Percentiles rank a stretch among this genome's conserved stretches.
Conservation (phyloP, 2,329 filamentous ascomycete species). For the Nemania serpens region DNA sequence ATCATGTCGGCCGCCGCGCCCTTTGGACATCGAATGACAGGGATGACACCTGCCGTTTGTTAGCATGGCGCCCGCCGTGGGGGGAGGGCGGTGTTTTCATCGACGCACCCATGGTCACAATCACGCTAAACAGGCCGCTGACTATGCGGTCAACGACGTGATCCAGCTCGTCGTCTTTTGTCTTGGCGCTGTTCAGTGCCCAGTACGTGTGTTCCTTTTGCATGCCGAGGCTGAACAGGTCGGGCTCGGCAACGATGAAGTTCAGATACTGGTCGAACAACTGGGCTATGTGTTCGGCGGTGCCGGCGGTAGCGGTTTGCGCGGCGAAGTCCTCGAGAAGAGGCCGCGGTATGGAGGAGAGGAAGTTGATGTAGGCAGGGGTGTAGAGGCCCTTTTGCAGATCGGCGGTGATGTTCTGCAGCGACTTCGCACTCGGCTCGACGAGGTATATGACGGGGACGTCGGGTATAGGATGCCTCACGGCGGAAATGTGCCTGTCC, state of each 20-base stretch:
- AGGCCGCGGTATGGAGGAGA: slow-evolving; percentile 87
- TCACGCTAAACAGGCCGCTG: slow-evolving; percentile 94
- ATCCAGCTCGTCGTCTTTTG: slow-evolving; percentile 88
- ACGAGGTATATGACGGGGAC: slow-evolving; percentile 97
- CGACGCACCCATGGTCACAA: slow-evolving; percentile 88
- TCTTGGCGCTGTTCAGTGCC: slow-evolving; percentile 92
- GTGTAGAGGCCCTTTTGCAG: slow-evolving; percentile 87
- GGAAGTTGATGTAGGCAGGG: slow-evolving; percentile 94
- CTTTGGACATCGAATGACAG: slow-evolving; percentile 93
- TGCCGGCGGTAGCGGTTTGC: slow-evolving; percentile 81
- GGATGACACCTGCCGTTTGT: slow-evolving; percentile 71
- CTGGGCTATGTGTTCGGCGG: slow-evolving; percentile 87
- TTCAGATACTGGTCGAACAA: slow-evolving; percentile 97
- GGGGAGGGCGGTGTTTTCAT: background rate
- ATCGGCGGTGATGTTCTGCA: slow-evolving; percentile 82
- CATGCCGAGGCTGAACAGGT: slow-evolving; percentile 93
- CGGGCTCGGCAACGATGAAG: slow-evolving; percentile 93
- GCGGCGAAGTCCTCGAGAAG: slow-evolving; percentile 93
- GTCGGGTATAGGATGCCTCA: slow-evolving; percentile 89
- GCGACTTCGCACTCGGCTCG: slow-evolving; percentile 81
- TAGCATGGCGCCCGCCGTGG: background rate
- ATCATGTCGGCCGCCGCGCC: slow-evolving; percentile 94
- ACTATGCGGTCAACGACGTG: slow-evolving; percentile 88
- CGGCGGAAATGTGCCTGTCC: slow-evolving; percentile 74
- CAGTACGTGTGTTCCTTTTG: slow-evolving; percentile 90